Conservation (phyloP, 2,329 filamentous ascomycete genomes). For the Setomelanomma holmii region DNA sequence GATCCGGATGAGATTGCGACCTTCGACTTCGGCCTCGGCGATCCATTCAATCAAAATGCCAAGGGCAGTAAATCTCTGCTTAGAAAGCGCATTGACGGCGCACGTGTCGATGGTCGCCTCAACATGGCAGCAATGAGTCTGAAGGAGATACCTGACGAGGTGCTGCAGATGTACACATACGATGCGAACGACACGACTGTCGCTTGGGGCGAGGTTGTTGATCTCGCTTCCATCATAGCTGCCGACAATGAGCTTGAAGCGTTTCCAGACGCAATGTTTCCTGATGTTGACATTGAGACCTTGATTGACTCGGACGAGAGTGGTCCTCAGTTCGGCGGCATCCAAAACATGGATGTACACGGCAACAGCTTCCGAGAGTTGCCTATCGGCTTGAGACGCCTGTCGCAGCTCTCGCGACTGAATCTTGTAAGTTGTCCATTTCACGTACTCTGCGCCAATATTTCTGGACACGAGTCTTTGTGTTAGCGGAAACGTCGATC, state of each 20-base stretch:
- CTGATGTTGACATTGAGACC: constrained; percentile 66
- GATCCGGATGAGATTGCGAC: constrained; percentile 40
- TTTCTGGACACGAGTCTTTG: too few species aligned
- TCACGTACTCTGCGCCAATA: not conserved
- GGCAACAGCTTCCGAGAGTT: constrained; percentile 78
- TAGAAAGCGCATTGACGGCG: constrained; percentile 73
- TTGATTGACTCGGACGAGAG: constrained; percentile 68
- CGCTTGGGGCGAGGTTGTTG: constrained; percentile 90
- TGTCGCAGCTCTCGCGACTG: constrained; percentile 77
- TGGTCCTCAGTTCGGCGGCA: constrained; percentile 79
- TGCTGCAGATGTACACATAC: constrained; percentile 89
- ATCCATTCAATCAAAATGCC: constrained; percentile 77
- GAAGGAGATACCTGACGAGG: constrained; percentile 79
- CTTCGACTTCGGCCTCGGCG: constrained; percentile 67
- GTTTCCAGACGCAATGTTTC: constrained; percentile 78
- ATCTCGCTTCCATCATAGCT: constrained; percentile 81
- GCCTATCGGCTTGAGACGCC: constrained; percentile 75
- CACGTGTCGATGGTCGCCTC: constrained; percentile 78
- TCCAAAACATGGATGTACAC: constrained; percentile 85
- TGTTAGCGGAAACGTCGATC: too few species aligned
- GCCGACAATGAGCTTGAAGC: constrained; percentile 87
- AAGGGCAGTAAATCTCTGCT: constrained; percentile 72
- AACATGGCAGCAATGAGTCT: constrained; percentile 88
- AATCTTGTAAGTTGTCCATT: constrained; percentile 69
- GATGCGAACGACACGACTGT: constrained; percentile 67